A percentile compares a stretch with the other conserved stretches of the same genome.
Evolutionary conservation across 176 grass and related monocot species (phyloP).

Genomic region (Leersia perrieri): DNA sequence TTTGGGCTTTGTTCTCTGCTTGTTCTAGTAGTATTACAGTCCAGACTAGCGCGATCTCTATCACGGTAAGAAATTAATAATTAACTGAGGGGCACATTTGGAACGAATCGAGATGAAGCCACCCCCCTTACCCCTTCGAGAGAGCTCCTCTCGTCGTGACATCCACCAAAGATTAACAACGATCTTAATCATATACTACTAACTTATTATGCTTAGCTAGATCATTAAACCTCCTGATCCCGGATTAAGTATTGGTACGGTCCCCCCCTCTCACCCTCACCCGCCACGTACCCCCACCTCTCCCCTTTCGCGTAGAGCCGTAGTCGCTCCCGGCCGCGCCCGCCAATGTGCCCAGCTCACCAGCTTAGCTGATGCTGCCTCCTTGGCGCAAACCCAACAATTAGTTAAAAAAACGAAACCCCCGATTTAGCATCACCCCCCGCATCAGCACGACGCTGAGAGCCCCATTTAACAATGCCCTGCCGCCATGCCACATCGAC

Average conservation of each 20-base stretch:
- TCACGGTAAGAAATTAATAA: not conserved
- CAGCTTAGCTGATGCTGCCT: not conserved
- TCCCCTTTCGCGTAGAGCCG: not conserved
- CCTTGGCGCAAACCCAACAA: not conserved
- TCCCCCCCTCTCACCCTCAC: not conserved
- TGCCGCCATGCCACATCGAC: not conserved
- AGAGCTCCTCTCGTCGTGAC: constrained; percentile 36
- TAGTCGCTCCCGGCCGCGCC: no score
- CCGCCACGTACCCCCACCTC: constrained; percentile 17
- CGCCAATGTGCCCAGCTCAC: not conserved
- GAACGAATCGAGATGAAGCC: not conserved
- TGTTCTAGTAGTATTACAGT: no score
- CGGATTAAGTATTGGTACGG: constrained; percentile 27
- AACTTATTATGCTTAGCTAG: not conserved
- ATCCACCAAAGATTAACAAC: constrained; percentile 13
- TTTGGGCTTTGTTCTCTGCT: not conserved
- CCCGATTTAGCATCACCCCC: not conserved
- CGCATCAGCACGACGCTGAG: not conserved
- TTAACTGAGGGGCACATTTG: not conserved
- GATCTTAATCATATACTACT: not conserved
- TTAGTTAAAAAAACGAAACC: no score
- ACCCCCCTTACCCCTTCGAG: constrained; percentile 36
- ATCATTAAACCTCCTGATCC: constrained; percentile 16
- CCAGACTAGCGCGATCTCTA: not conserved
- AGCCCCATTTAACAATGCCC: not conserved